Conservation (phyloP, 2,329 filamentous ascomycete genomes). For the Stagonosporopsis tanaceti region DNA sequence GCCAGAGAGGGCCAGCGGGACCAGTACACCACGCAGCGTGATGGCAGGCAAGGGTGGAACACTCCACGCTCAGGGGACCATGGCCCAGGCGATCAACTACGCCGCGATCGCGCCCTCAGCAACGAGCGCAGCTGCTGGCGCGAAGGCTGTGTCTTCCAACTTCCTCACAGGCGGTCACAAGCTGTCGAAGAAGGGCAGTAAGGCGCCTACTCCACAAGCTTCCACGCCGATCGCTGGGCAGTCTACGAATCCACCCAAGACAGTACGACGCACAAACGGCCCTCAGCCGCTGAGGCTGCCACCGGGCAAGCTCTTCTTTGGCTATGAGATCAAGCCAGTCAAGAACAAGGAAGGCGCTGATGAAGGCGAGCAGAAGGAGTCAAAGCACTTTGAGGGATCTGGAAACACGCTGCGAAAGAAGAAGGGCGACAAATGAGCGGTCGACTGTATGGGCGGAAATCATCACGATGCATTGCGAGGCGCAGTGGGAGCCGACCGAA, state of each 20-base stretch:
- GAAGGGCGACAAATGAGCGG: constrained; percentile 60
- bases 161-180: constrained; percentile 84
- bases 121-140: constrained; percentile 68
- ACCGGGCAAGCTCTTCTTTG: constrained; percentile 94
- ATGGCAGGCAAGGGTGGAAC: constrained; percentile 73
- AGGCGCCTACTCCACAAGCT: constrained; percentile 69
- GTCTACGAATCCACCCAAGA: constrained; percentile 52
- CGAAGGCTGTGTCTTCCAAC: constrained; percentile 73
- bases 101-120: constrained; percentile 83
- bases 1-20: constrained; percentile 79
- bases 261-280: constrained; percentile 69
- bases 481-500: constrained; percentile 24
- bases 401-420: constrained; percentile 85
- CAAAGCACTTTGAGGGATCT: constrained; percentile 77
- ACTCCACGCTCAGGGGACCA: constrained; percentile 85
- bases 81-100: constrained; percentile 99
- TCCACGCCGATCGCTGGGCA: constrained; percentile 69
- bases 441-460: background rate
- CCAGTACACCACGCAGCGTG: constrained; percentile 79
- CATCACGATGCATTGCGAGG: constrained; percentile 25
- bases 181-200: constrained; percentile 83
- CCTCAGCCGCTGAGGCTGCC: constrained; percentile 85
- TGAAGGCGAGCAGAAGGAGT: constrained; percentile 66
- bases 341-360: constrained; percentile 74
- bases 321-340: constrained; percentile 89